Evolutionary conservation across 2,329 filamentous ascomycete species (phyloP), one percentile per base, ranked within the genome.

Genomic region (Lasiodiplodia sp.): DNA sequence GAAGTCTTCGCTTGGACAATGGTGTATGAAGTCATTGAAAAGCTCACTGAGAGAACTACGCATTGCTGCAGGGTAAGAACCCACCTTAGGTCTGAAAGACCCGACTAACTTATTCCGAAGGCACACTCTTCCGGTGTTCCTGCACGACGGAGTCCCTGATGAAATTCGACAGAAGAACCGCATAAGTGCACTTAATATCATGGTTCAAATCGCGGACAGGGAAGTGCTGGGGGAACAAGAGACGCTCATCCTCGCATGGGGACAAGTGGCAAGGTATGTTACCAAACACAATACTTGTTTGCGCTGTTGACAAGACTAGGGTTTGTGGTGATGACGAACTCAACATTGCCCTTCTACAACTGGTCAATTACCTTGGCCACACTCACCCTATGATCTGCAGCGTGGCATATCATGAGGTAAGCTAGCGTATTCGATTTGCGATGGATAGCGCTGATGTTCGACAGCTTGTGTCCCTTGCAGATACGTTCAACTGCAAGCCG

Each of bases 291-390:
- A 71, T 71, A 37, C 66, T 16, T 10, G 37, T 55, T 68, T 37
- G 2, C 31, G 25, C n/a, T 64, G 18, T 66, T 90, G 89, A 68
- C 86, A 91, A 11, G 8, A 53, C 5, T 12, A 69, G 68, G 25
- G 57, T 55, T n/a, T 91, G 92, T 55, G 87, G 88, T 18, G 92
- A 96, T 70, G 89, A 95, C 71, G 93, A 97, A 76, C 87, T 97
- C 67, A 96, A 96, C 73, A 87, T 97, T 65, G 91, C 96, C 25
- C 83, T 99, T 37, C 86, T 97, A 68, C 90, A 92, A 72, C 86
- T 98, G 7, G 85, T 97, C 10, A 92, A 97, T 69, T 97, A 96
- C 76, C 84, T 98, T 10, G 95, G 95, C 8, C 91, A 96, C 80
- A 84, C 87, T 52, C 97, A 96, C 77, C 87, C 88, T 49, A 87